Evolutionary conservation across 257 asterid species (phyloP), one percentile per base, ranked within the genome.

Genomic region (Solanum dulcamara): DNA sequence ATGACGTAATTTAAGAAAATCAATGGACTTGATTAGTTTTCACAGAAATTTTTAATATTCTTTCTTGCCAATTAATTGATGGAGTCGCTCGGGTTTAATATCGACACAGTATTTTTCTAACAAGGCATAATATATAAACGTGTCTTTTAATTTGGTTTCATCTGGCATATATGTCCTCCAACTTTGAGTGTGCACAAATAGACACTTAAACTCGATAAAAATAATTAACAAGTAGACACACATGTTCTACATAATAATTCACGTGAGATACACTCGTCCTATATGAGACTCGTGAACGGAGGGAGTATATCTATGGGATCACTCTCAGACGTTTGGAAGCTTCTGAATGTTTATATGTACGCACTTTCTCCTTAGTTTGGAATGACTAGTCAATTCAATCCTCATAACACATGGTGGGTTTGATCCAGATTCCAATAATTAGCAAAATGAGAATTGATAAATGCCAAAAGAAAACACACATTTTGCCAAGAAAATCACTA

Each of bases 341-440:
- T 90, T 62, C 86, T 87, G 40, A 85, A 88, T 91, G 94, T 90
- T 85, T 26, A 88, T 85, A 90, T 87, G 46, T 33, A 85, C 60
- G 86, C 89, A 86, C 81, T 60, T 35, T 57, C 32, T 4, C 33
- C 86, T 46, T n/a, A 17, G 24, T 42, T 30, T 40, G 46, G 33
- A 38, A 22, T 81, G 75, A 57, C 35, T 59, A 84, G 87, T 67
- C 88, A 84, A 83, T 32, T 84, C 72, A 89, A 77, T 86, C 84
- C 48, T 67, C 82, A 46, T 15, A 18, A 50, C 88, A 85, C 75
- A 85, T 40, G 66, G 81, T 33, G 64, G 42, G 60, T 85, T 80
- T 38, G 88, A 59, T 86, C 67, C 44, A 90, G 93, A 93, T 91
- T 92, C 96, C 88, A 81, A 84, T 46, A 35, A 66, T 44, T 38